Base-by-base conservation (phyloP, 371 early-diverging fungal species). In the Zychaea mexicana region DNA sequence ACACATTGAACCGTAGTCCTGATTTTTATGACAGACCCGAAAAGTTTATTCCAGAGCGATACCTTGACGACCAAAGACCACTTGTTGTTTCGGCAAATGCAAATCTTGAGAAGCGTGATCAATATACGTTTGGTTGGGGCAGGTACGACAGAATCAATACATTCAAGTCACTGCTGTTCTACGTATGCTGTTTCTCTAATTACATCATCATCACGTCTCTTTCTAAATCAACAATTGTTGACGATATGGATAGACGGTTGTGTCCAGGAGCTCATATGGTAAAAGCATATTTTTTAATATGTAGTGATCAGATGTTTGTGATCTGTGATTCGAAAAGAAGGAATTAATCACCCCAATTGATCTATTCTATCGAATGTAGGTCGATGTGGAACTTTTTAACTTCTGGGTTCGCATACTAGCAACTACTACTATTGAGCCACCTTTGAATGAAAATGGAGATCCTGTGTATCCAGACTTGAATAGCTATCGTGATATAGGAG, bases 51-150 rank as follows among this genome's bases (percentile, higher is more conserved):
- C 31, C 57, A 9, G 63, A 63, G 3, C 65, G 72, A 21, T 64
- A 53, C 46, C 21, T 72, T 12, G 26, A 60, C 10, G 55, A 64
- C 15, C 42, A 53, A 27, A 36, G 12, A 17, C 6, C 66, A 36
- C 52, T 65, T 52, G 4, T 31, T 26, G 52, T 52, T 4, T 21
- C 38, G 2, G 27, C 60, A 5, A 60, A 65, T 26, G 39, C 42
- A 21, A 65, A 45, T 30, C 22, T 54, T 10, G 60, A 65, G 10
- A 45, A 60, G 8, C 54, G 66, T 3, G 66, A 60, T 32, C 42
- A 60, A 1, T 65, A 38, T 26, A 30, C 28, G 15, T 65, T 65
- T 55, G 52, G 55, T 3, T 60, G 53, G 60, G 66, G 66, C 27
- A 55, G 55, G 55, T 55, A 31, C 5, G 31, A 24, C 13, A 13